Evolutionary conservation across 2,329 filamentous ascomycete species (phyloP).

Genomic region (Colletotrichum simmondsii): DNA sequence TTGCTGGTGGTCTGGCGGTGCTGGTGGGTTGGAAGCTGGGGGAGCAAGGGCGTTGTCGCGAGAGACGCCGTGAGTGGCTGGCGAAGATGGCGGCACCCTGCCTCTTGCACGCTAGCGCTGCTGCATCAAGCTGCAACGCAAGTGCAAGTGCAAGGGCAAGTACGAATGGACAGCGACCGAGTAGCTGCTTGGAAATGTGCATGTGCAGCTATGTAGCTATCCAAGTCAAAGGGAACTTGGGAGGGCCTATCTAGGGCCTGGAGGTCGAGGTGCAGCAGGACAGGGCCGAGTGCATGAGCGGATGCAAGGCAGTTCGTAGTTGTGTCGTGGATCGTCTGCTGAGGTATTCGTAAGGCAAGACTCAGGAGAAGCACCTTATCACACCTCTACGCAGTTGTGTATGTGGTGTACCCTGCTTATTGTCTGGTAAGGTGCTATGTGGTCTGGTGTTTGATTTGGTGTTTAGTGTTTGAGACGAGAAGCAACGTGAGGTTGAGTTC

Average conservation of each 20-base stretch:
- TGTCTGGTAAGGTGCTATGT: no score
- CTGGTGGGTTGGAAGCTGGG: neutral
- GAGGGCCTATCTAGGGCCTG: neutral
- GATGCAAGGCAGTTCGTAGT: neutral
- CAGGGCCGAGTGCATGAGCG: neutral
- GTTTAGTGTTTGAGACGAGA: neutral
- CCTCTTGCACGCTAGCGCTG: constrained; percentile 25
- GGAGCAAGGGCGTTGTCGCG: constrained; percentile 23
- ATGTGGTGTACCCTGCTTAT: no score
- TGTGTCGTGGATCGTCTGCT: neutral
- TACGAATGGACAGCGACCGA: no score
- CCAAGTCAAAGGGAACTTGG: neutral
- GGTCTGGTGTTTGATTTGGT: neutral
- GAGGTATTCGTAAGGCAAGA: neutral
- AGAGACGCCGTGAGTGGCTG: constrained; percentile 14
- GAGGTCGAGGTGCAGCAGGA: neutral
- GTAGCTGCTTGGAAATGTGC: no score
- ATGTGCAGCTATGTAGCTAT: neutral
- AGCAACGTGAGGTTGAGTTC: neutral
- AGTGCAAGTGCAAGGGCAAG: neutral
- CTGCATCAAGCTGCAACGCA: constrained; percentile 23
- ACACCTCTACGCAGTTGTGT: neutral
- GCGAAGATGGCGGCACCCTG: constrained; percentile 8
- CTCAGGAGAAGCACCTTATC: neutral
- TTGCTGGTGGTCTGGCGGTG: neutral